Evolutionary conservation across 2,329 filamentous ascomycete genomes (phyloP).

Genomic region (Ceratocystis huliohia): DNA sequence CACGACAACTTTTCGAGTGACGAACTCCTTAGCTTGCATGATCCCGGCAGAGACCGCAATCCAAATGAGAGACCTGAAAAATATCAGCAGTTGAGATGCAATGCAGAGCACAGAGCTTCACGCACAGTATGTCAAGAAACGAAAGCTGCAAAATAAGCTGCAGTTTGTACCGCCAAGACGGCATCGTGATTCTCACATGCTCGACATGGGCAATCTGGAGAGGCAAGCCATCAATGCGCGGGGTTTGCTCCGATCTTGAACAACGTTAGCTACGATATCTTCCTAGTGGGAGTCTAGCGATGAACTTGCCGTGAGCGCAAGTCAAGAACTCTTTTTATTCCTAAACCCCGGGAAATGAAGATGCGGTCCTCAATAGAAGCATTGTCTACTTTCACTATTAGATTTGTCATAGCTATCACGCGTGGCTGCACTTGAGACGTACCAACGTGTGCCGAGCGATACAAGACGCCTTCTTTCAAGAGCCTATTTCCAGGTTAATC

Average conservation of each 20-base stretch:
- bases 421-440: slow-evolving; percentile 19
- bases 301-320: slow-evolving; percentile 55
- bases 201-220: slow-evolving; percentile 1
- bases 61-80: slow-evolving; percentile 28
- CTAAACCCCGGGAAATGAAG: slow-evolving; percentile 45
- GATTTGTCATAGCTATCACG: background rate
- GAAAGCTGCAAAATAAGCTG: slow-evolving; percentile 18
- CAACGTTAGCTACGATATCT: background rate
- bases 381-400: slow-evolving; percentile 42
- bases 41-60: slow-evolving; percentile 56
- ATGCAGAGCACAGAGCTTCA: background rate
- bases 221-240: slow-evolving; percentile 8
- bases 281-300: background rate
- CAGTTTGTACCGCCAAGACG: slow-evolving; percentile 13
- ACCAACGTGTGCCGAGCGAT: slow-evolving; percentile 54
- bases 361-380: slow-evolving; percentile 53
- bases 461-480: slow-evolving; percentile 51
- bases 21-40: slow-evolving; percentile 53
- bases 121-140: slow-evolving; percentile 17
- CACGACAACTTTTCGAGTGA: slow-evolving; percentile 58
- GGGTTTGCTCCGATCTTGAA: slow-evolving; percentile 4
- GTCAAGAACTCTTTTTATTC: slow-evolving; percentile 63
- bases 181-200: slow-evolving; percentile 5
- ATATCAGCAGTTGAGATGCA: slow-evolving; percentile 34
- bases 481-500: slow-evolving; percentile 27